Base-by-base conservation (phyloP, 1,284 basidiomycete species). In the Veloboletus limbatus region DNA sequence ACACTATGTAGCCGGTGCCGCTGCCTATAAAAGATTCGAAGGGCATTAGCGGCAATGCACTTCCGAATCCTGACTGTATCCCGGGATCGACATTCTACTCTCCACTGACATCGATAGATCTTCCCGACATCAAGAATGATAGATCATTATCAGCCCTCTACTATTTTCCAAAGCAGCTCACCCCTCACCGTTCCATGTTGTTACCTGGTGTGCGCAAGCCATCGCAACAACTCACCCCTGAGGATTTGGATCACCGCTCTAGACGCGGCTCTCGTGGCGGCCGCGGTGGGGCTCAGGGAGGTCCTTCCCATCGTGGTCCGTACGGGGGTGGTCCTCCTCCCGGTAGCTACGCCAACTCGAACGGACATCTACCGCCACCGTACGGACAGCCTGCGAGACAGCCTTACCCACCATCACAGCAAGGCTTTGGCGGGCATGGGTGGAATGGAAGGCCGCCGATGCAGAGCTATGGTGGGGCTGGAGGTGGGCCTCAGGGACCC, bases 1-100 rank as follows among this genome's bases (percentile, higher is more conserved):
- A 46, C 32, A 31, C 33, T 48, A 18, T 30, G 52, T 58, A 83
- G 89, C 82, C 86, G 48, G 71, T 79, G 47, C 67, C 76, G 0
- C 75, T 99, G 43, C 84, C 96, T 57, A 68, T 78, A 11, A 77
- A 76, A 28, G 68, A 83, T 11, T 91, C 85, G 56, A 80, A 80
- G 49, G 92, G 94, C 10, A 82, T 97, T 42, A 85, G 78, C 39
- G 97, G 97, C 8, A 77, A 75, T 32, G 79, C 93, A 35, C 71
- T 91, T 20, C 81, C 89, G 8, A 94, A 97, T 66, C 87, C 93
- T 3, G 81, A 85, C 43, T 97, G 89, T 60, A 81, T 99, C 6
- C 97, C 97, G 3, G 90, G 92, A 35, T 88, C 94, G 13, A 95
- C 90, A 1, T 95, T 91, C 66, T 82, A 87, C 59, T 85, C 82